Evolutionary conservation across 495 filamentous ascomycete genomes (phyloP).

Genomic region (Pyrenula aspistea): DNA sequence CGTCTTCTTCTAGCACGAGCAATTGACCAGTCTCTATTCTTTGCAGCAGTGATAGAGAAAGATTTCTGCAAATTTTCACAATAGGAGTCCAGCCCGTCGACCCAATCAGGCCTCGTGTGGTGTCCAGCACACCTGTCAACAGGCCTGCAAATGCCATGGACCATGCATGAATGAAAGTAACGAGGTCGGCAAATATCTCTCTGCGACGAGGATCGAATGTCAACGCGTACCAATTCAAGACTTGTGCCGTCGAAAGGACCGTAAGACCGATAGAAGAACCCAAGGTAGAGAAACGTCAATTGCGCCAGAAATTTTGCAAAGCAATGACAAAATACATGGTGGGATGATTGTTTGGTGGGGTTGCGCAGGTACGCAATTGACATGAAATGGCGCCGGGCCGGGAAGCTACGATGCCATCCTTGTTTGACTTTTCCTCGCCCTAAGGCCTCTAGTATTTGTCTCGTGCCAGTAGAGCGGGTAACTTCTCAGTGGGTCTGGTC

Average conservation of each 20-base stretch:
- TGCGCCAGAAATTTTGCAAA: neutral
- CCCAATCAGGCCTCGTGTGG: slow-evolving; percentile 7
- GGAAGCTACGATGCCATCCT: too few species aligned
- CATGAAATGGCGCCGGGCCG: too few species aligned
- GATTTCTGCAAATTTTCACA: slow-evolving; percentile 23
- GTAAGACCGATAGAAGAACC: neutral
- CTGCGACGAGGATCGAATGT: too few species aligned
- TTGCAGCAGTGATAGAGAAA: slow-evolving; percentile 22
- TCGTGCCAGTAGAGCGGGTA: too few species aligned
- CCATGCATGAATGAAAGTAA: neutral
- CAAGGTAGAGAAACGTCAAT: neutral
- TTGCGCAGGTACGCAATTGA: neutral
- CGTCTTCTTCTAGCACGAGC: slow-evolving; percentile 21
- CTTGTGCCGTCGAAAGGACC: neutral
- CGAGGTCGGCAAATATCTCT: too few species aligned
- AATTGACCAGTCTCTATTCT: slow-evolving; percentile 27
- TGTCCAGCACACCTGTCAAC: slow-evolving; percentile 3
- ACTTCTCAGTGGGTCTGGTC: neutral
- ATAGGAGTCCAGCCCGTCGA: slow-evolving; percentile 29
- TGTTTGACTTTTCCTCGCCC: too few species aligned
- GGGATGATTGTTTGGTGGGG: neutral
- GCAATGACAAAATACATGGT: neutral
- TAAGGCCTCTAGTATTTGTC: too few species aligned
- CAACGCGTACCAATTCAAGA: too few species aligned
- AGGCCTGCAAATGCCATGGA: neutral